Evolutionary conservation across 1,284 basidiomycete species (phyloP).

Genomic region (Phaffia rhodozyma): DNA sequence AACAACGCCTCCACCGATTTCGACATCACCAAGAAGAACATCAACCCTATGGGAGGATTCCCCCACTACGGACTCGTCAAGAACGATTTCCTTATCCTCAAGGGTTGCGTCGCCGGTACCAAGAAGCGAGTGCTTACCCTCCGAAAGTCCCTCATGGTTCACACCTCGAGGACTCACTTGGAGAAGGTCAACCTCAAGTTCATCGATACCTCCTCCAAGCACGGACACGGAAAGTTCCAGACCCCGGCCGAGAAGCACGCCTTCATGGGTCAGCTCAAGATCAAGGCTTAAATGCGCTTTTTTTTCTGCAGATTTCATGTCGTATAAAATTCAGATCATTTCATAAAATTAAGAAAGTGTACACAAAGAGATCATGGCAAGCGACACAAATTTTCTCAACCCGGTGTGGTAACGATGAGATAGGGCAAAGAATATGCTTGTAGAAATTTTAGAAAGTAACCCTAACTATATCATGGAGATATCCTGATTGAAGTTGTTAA

Average conservation of each 20-base stretch:
- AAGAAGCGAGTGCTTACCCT: slow-evolving; percentile 96
- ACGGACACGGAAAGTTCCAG: slow-evolving; percentile 44
- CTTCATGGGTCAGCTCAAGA: slow-evolving; percentile 62
- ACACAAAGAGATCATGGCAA: too few relatives aligned
- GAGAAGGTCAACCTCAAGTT: slow-evolving; percentile 98
- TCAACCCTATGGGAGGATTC: slow-evolving; percentile 99
- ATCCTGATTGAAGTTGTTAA: too few relatives aligned
- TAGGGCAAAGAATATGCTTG: too few relatives aligned
- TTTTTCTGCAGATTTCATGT: background rate
- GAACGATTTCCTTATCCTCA: slow-evolving; percentile 95
- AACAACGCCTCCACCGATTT: slow-evolving; percentile 85
- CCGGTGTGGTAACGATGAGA: too few relatives aligned
- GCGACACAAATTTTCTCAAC: too few relatives aligned
- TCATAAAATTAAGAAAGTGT: too few relatives aligned
- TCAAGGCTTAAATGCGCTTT: slow-evolving; percentile 28
- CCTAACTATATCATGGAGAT: too few relatives aligned
- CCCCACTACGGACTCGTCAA: slow-evolving; percentile 97
- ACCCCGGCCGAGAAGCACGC: slow-evolving; percentile 87
- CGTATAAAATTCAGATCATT: too few relatives aligned
- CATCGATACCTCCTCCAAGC: slow-evolving; percentile 93
- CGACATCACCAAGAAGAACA: slow-evolving; percentile 84
- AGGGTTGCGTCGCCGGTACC: slow-evolving; percentile 86
- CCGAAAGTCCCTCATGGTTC: slow-evolving; percentile 64
- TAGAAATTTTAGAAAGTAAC: too few relatives aligned
- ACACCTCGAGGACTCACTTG: slow-evolving; percentile 63